Base-by-base conservation (phyloP, 768 basidiomycete genomes). In the Boletus sp. region DNA sequence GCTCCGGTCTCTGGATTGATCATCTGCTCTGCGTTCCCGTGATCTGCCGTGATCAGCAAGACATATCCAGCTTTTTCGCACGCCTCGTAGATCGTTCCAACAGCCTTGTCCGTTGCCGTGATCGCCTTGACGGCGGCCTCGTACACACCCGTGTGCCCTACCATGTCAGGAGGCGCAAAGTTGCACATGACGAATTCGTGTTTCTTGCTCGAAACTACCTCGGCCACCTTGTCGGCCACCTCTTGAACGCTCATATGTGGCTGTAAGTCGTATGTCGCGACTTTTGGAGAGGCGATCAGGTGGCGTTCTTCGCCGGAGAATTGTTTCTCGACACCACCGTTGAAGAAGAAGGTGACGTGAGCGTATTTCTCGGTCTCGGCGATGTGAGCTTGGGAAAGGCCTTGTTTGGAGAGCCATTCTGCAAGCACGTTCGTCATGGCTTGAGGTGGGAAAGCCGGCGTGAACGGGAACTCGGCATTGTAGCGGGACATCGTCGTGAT, bases 341-440 rank as follows among this genome's bases (percentile, higher is more conserved):
- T 97, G 83, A 97, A 96, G 83, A 96, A 97, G 80, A 97, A 96
- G 0, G 94, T 98, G 54, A 98, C 92, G 68, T 98, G 94, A 2
- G 94, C 94, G 72, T 95, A 98, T 75, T 98, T 96, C 71, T 96
- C 94, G n/a, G 94, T 96, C 72, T 97, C 94, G 83, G 93, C 94
- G 52, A 97, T 84, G 67, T 96, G 94, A 3, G 87, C 87, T 67
- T 97, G 95, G 69, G 87, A 92, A 56, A 90, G 67, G 9, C 82
- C 91, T 56, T 94, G 75, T 65, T 85, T 88, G 35, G 83, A 77
- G 24, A 97, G 80, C 89, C 91, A 94, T 68, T 97, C 94, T 0
- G 94, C 94, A 15, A 98, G 83, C 47, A 97, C 94, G 72, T 98
- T 94, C 58, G 87, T 88, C 94, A 96, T 96, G 7, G 78, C 78